Evolutionary conservation across 1,139 yeast genomes (phyloP), one percentile per base, ranked within the genome.

Genomic region (Zygoascus meyerae): DNA sequence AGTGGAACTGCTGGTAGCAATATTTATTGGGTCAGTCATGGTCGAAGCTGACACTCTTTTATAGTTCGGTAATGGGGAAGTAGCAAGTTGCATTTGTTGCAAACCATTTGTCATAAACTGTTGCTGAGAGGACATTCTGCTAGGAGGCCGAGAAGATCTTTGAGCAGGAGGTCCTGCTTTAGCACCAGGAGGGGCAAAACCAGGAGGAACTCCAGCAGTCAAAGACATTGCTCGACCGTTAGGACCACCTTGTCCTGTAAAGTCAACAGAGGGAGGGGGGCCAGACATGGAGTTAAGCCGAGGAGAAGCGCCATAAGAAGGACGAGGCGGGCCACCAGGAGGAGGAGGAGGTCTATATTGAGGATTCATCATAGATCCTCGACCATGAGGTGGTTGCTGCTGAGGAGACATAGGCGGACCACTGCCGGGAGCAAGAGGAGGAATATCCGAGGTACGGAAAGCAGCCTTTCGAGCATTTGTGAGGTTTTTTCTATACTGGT

Each of bases 401-500:
- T 46, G 48, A 34, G 49, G 42, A 36, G 43, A 42, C 15, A 50
- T 36, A 16, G 54, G 51, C 46, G 52, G 45, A 21, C 42, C 31
- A 40, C 5, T 10, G n/a, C 48, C 52, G 21, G 26, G 26, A 21
- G 58, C 60, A 31, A n/a, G 18, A 12, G 31, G 32, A 15, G 44
- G 34, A 11, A 34, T 28, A 4, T 57, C 61, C 9, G 58, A 50
- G 7, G 54, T 47, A 34, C 60, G 48, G 26, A 59, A 43, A 34
- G 57, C 55, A 40, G 58, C 56, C 31, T 56, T 55, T 15, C 64
- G 58, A 29, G 60, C 49, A 48, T 60, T 66, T 29, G 57, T 58
- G 50, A 63, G 57, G 38, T 63, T 61, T 44, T 63, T 64, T 28
- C 69, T 58, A 52, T 65, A 65, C 42, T 60, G 52, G 40, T 56